Evolutionary conservation across 177 flowering plant genomes (phyloP).

Genomic region (Tripterygium wilfordii): DNA sequence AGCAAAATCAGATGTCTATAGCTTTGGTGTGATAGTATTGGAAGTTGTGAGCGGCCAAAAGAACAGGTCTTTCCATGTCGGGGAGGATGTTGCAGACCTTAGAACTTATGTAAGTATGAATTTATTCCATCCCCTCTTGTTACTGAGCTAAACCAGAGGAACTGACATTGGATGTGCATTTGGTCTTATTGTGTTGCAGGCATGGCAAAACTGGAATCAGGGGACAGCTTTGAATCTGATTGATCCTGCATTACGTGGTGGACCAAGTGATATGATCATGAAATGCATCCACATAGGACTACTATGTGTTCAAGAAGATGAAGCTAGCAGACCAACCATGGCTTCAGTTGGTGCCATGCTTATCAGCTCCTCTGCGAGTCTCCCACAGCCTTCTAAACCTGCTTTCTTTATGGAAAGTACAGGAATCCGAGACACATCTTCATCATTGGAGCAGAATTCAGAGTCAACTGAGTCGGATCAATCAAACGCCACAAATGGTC

Average conservation of each 20-base stretch:
- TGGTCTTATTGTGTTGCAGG: no score
- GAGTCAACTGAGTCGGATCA: no score
- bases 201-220: conserved; percentile 32
- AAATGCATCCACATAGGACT: conserved; percentile 28
- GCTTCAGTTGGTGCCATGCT: conserved; percentile 23
- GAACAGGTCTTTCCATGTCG: conserved; percentile 3
- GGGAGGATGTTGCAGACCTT: conserved; percentile 4
- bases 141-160: no score
- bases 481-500: no score
- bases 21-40: conserved; percentile 13
- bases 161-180: no score
- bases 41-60: conserved; percentile 12
- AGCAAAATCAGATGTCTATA: conserved; percentile 12
- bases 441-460: no score
- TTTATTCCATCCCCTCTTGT: no score
- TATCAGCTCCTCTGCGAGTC: conserved; percentile 11
- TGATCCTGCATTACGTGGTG: conserved; percentile 11
- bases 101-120: conserved; percentile 7
- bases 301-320: conserved; percentile 29
- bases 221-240: conserved; percentile 14
- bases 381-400: conserved; percentile 22
- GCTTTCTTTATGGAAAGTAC: conserved; percentile 18
- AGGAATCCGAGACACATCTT: no score
- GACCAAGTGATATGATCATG: conserved; percentile 14
- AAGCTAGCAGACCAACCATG: conserved; percentile 26